Evolutionary conservation across 768 basidiomycete genomes (phyloP).

Genomic region (Tremella fuciformis): DNA sequence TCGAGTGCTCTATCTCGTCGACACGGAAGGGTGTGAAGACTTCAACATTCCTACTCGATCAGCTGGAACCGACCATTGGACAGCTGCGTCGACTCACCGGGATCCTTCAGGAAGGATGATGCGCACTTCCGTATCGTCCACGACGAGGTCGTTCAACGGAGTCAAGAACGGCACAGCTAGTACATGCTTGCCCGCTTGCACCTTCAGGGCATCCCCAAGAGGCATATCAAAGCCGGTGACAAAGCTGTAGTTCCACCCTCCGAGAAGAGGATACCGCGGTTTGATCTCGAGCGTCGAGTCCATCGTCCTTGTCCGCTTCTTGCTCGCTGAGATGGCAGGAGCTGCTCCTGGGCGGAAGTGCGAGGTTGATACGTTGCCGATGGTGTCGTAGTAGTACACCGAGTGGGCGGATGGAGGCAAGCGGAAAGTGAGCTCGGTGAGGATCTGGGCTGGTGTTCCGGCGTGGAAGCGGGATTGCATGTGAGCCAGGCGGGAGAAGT

Average conservation of each 20-base stretch:
- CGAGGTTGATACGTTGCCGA: slow-evolving; percentile 96
- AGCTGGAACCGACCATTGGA: background rate
- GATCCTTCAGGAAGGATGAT: slow-evolving; percentile 94
- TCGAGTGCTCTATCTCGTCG: slow-evolving; percentile 61
- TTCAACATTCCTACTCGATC: slow-evolving; percentile 65
- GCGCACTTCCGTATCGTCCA: slow-evolving; percentile 72
- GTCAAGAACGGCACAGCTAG: slow-evolving; percentile 84
- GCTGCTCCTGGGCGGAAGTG: slow-evolving; percentile 62
- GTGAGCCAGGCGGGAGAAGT: slow-evolving; percentile 87
- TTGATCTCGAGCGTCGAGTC: slow-evolving; percentile 72
- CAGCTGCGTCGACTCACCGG: slow-evolving; percentile 60
- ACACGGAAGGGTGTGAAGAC: slow-evolving; percentile 76
- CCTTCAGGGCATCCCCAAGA: slow-evolving; percentile 61
- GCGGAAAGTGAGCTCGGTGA: slow-evolving; percentile 70
- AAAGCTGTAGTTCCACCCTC: slow-evolving; percentile 97
- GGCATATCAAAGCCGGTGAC: slow-evolving; percentile 92
- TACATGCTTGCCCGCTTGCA: slow-evolving; percentile 64
- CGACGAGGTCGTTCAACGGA: slow-evolving; percentile 70
- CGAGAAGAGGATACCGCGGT: slow-evolving; percentile 88
- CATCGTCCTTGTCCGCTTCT: slow-evolving; percentile 26
- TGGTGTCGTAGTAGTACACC: slow-evolving; percentile 83
- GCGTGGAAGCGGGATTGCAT: slow-evolving; percentile 70
- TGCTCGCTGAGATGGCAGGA: slow-evolving; percentile 19
- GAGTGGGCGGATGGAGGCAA: slow-evolving; percentile 79
- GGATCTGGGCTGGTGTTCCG: slow-evolving; percentile 61